A percentile compares a stretch with the other conserved stretches of the same genome.
Conservation (phyloP, 2,329 filamentous ascomycete genomes). For the Microdochium nivale region DNA sequence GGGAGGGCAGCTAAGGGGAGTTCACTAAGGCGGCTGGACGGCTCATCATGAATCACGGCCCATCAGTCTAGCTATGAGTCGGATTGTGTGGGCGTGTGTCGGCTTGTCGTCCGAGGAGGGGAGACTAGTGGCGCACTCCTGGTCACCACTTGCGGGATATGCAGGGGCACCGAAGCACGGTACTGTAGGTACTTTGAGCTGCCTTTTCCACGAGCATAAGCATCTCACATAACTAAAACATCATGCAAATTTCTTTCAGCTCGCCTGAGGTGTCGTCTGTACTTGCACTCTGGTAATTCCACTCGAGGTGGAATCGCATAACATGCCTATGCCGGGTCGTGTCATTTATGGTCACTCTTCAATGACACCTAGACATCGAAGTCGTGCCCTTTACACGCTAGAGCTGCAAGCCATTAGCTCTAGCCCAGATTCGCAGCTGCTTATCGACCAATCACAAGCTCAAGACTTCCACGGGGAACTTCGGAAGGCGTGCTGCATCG, state of each 20-base stretch:
- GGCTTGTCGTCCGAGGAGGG: neutral
- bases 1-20: neutral
- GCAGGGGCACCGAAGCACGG: no score
- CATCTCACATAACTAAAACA: neutral
- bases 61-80: neutral
- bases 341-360: neutral
- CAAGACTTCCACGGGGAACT: neutral
- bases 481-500: neutral
- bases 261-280: no score
- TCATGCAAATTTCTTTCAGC: neutral
- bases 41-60: neutral
- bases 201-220: neutral
- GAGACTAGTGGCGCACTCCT: neutral
- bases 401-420: neutral
- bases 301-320: no score
- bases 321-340: no score
- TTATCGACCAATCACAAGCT: neutral
- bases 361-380: neutral
- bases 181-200: neutral
- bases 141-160: neutral
- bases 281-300: no score
- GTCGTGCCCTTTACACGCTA: neutral
- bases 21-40: neutral
- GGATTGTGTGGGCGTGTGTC: neutral
- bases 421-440: neutral